Conservation (phyloP, 768 basidiomycete genomes). For the Chalciporus pseudorubinellus region DNA sequence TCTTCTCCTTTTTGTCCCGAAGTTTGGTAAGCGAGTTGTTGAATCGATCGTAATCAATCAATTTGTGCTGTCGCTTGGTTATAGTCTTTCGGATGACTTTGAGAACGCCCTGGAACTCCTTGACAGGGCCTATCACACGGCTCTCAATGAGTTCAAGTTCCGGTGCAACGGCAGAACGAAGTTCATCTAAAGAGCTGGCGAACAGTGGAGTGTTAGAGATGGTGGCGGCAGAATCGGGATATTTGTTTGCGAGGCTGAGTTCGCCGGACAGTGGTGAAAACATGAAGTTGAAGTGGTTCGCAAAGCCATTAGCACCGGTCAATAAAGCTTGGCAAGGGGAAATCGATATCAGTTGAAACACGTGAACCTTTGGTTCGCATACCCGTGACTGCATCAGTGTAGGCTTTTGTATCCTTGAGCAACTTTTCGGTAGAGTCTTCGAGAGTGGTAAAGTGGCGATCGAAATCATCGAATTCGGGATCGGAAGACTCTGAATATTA, state of each 20-base stretch:
- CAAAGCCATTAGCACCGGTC: conserved; percentile 60
- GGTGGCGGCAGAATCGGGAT: conserved; percentile 76
- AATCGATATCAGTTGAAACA: conserved; percentile 3
- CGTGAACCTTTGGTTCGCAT: conserved; percentile 8
- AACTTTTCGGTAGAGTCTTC: conserved; percentile 86
- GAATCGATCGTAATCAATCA: conserved; percentile 92
- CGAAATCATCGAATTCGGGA: conserved; percentile 87
- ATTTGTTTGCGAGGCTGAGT: conserved; percentile 72
- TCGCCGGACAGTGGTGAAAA: conserved; percentile 72
- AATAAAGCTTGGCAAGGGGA: conserved; percentile 51
- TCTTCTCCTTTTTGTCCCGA: conserved; percentile 98
- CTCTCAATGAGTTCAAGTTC: conserved; percentile 94
- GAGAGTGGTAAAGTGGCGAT: conserved; percentile 70
- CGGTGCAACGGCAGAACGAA: conserved; percentile 73
- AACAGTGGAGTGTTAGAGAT: conserved; percentile 75
- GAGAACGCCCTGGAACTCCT: conserved; percentile 83
- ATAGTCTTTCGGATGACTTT: conserved; percentile 92
- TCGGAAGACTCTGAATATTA: conserved; percentile 64
- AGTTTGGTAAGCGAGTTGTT: conserved; percentile 95
- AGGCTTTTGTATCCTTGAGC: conserved; percentile 87
- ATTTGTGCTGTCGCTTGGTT: conserved; percentile 96
- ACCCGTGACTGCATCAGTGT: conserved; percentile 80
- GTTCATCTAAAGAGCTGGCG: conserved; percentile 74
- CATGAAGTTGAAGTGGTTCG: conserved; percentile 58
- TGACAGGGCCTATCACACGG: conserved; percentile 79